These are phyloP conservation scores for Rhynchosporium graminicola DNA, from an alignment of 2,329 filamentous ascomycete genomes.

Conservation along the genomic window DNA sequence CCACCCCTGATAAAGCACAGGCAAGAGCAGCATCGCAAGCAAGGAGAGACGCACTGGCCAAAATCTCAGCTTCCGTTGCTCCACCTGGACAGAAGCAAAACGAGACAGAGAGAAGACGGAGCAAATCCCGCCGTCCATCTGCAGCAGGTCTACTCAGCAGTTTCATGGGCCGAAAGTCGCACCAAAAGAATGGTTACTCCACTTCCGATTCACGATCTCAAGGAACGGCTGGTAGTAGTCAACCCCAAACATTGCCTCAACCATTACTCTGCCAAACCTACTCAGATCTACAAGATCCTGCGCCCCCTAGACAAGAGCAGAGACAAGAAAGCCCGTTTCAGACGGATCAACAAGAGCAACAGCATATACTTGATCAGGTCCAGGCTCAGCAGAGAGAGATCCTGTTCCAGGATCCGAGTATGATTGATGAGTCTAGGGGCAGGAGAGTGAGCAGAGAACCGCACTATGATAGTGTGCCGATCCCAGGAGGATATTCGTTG, in stretches of 20 bases:
- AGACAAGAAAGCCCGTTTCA: not conserved
- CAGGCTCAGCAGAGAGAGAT: slow-evolving; percentile 14
- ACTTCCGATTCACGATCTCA: slow-evolving; percentile 30
- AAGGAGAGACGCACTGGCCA: slow-evolving; percentile 22
- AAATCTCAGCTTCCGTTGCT: slow-evolving; percentile 14
- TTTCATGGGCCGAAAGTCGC: slow-evolving; percentile 30
- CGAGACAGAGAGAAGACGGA: not conserved
- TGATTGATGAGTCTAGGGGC: slow-evolving; percentile 26
- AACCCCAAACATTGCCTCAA: slow-evolving; percentile 10
- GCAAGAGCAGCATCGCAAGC: slow-evolving; percentile 19
- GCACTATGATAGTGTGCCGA: slow-evolving; percentile 39
- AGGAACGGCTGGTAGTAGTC: slow-evolving; percentile 17
- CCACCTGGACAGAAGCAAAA: slow-evolving; percentile 22
- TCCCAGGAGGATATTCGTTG: slow-evolving; percentile 38
- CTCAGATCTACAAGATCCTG: slow-evolving; percentile 31
- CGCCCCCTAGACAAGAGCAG: slow-evolving; percentile 8
- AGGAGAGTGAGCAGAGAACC: slow-evolving; percentile 31
- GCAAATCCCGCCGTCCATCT: slow-evolving; percentile 31
- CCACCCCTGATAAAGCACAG: slow-evolving; percentile 11
- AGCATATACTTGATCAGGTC: slow-evolving; percentile 13
- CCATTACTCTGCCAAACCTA: slow-evolving; percentile 32
- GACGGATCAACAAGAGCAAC: slow-evolving; percentile 8
- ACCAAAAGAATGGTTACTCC: slow-evolving; percentile 28
- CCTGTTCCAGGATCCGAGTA: slow-evolving; percentile 19
- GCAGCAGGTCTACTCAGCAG: slow-evolving; percentile 33